Evolutionary conservation across 805 yeast genomes (phyloP).

Genomic region (Metschnikowia sp.): DNA sequence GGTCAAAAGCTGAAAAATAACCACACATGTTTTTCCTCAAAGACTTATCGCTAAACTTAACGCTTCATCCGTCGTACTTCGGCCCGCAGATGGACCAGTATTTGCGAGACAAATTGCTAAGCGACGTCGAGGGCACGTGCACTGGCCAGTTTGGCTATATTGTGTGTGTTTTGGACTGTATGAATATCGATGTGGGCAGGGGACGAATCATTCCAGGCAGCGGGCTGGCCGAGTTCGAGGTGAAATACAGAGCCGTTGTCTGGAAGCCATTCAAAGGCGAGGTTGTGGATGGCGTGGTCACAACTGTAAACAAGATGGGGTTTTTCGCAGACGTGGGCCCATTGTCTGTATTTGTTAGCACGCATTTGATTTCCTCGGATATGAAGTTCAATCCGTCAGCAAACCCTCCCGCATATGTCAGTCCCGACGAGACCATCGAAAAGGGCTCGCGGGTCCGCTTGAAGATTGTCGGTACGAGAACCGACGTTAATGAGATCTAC

Average conservation of each 20-base stretch:
- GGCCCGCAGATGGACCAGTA: constrained; percentile 98
- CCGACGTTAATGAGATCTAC: constrained; percentile 94
- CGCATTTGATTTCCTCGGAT: constrained; percentile 91
- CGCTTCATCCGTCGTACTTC: constrained; percentile 94
- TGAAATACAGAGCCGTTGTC: constrained; percentile 92
- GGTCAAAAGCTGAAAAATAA: too few relatives aligned
- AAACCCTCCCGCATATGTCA: constrained; percentile 96
- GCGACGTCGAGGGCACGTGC: constrained; percentile 98
- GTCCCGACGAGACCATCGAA: constrained; percentile 91
- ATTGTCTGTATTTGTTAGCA: constrained; percentile 87
- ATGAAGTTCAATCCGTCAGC: constrained; percentile 92
- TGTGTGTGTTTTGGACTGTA: constrained; percentile 91
- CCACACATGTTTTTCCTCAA: constrained; percentile 49
- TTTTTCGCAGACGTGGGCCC: constrained; percentile 99
- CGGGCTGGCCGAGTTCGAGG: constrained; percentile 96
- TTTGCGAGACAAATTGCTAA: constrained; percentile 80
- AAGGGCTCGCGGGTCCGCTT: constrained; percentile 92
- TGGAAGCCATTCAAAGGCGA: constrained; percentile 99
- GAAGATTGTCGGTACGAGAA: constrained; percentile 94
- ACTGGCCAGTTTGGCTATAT: constrained; percentile 98
- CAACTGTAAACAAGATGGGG: constrained; percentile 91
- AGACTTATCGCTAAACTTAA: constrained; percentile 86
- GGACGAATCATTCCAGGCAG: constrained; percentile 87
- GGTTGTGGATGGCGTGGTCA: constrained; percentile 95
- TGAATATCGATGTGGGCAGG: constrained; percentile 91